phyloP scores from a whole-genome alignment of 768 basidiomycete species.

The Xerocomellus chrysenteron region DNA sequence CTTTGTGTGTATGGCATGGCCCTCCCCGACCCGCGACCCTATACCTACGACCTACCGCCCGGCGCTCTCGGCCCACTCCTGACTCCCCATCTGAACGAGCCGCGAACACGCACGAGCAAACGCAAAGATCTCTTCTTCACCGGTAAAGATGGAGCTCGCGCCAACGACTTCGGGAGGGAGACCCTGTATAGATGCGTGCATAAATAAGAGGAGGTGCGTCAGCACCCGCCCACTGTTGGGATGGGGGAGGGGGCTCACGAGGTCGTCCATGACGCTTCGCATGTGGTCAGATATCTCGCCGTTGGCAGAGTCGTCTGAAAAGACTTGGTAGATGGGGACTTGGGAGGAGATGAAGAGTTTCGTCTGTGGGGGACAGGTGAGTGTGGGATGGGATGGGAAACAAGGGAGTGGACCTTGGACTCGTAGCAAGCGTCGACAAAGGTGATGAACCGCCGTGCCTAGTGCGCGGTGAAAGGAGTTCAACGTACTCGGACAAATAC shows the following conservation, averaged over 20 bases:
- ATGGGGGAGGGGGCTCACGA: conserved; percentile 48
- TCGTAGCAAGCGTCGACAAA: conserved; percentile 98
- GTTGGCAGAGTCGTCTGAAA: conserved; percentile 64
- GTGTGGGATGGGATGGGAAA: not conserved
- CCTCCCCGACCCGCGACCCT: not conserved
- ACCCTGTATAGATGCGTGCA: conserved; percentile 48
- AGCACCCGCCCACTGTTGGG: not conserved
- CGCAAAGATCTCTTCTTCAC: conserved; percentile 96
- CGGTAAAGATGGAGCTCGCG: conserved; percentile 86
- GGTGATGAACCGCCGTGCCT: conserved; percentile 95
- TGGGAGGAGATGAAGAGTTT: conserved; percentile 91
- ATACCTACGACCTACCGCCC: conserved; percentile 19
- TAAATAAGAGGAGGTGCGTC: not conserved
- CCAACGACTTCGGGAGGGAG: conserved; percentile 75
- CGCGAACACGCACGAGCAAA: conserved; percentile 92
- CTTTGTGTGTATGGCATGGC: not conserved
- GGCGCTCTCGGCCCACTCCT: conserved; percentile 69
- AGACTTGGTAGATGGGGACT: conserved; percentile 87
- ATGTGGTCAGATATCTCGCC: conserved; percentile 73
- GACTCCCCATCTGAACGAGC: conserved; percentile 87
- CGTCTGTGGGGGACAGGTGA: conserved; percentile 62
- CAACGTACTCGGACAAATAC: not conserved
- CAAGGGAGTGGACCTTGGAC: conserved; percentile 57
- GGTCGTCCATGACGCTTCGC: conserved; percentile 92
- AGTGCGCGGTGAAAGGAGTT: not conserved